Evolutionary conservation across 768 basidiomycete genomes (phyloP), one percentile per base, ranked within the genome.

Genomic region (Cystofilobasidium bisporidii): DNA sequence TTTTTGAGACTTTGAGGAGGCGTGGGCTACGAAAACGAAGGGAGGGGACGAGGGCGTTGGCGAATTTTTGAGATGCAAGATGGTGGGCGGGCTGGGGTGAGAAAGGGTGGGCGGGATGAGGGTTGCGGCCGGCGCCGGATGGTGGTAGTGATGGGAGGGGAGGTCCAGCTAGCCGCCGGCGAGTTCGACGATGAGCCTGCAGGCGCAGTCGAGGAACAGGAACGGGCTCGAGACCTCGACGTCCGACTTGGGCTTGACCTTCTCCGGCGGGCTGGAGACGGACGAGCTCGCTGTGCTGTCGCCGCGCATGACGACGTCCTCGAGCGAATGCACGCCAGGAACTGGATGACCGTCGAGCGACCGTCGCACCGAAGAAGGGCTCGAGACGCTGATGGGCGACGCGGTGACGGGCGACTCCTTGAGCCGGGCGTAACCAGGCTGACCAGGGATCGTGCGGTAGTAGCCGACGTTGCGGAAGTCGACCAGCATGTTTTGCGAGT

Each of bases 381-480:
- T n/a, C 9, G 47, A 3, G 6, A 48, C 14, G n/a, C 47, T 48
- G 5, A 2, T 6, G 22, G 47, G 47, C 47, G 47, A 48, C 22
- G 15, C 5, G n/a, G n/a, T n/a, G n/a, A 24, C 47, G 22, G 47
- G 17, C n/a, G 47, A 17, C 47, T 10, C 47, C 5, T 24, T 22
- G 9, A 90, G 70, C 82, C 85, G 22, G 83, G 86, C 22, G 87
- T 86, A 9, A 81, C 87, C 70, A 15, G 70, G 63, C 18, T 62
- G 71, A 28, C 72, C 69, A 5, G 71, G 70, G 18, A 68, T 64
- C 20, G 76, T 74, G 10, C 72, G 69, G 78, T 97, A 96, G 61
- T 91, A 88, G 75, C 91, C 92, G 77, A 96, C 91, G 80, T 98
- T 93, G 73, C 96, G 87, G 79, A 99, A 99, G 76, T 98, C 94